Conservation (phyloP, 371 early-diverging fungal genomes). For the Vairimorpha ceranae region DNA sequence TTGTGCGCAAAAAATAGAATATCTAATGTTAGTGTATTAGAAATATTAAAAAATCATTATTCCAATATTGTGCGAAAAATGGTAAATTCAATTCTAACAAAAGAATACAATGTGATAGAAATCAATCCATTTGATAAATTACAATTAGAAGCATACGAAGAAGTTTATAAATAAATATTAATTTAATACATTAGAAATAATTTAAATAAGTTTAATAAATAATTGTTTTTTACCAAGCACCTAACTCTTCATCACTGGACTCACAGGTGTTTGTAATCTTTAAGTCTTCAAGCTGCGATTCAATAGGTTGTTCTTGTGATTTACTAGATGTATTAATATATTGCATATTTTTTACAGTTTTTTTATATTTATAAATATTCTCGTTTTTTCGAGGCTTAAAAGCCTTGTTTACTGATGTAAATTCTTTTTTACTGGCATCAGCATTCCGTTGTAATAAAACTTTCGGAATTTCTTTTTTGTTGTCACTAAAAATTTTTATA, state of each 20-base stretch:
- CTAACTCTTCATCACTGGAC: slow-evolving; percentile 10
- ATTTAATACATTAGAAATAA: no score
- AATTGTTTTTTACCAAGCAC: slow-evolving; percentile 27
- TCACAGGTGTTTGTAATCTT: no score
- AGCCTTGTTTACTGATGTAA: no score
- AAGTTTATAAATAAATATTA: background rate
- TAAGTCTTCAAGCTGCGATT: no score
- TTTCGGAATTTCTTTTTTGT: slow-evolving; percentile 80
- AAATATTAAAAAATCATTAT: slow-evolving; percentile 2
- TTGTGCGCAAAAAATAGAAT: background rate
- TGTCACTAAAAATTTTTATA: slow-evolving; percentile 78
- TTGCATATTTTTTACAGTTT: no score
- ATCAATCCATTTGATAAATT: background rate
- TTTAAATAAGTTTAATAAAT: no score
- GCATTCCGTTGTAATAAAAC: slow-evolving; percentile 59
- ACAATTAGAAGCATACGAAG: background rate
- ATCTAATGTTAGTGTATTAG: background rate
- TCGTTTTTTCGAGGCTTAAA: no score
- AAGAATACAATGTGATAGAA: background rate
- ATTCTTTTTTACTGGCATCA: background rate
- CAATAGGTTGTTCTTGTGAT: background rate
- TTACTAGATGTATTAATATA: no score
- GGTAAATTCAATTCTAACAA: background rate
- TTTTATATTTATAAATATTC: no score
- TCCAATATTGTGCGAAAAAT: slow-evolving; percentile 1